phyloP scores from a whole-genome alignment of 2,329 filamentous ascomycete species.

The Claviceps sp. region DNA sequence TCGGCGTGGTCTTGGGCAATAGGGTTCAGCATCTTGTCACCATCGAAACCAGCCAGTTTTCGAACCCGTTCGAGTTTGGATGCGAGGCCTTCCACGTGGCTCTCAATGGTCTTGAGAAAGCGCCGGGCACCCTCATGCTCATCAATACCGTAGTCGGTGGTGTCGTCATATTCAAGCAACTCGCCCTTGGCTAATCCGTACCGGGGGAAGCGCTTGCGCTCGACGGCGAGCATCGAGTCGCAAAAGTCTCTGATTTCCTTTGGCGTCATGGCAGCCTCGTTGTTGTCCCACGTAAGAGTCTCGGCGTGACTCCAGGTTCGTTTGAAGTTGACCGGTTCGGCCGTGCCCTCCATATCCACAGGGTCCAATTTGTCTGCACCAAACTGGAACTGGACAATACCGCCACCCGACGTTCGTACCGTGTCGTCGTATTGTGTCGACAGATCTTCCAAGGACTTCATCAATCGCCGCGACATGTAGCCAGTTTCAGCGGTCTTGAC shows the following conservation, averaged over 20 bases:
- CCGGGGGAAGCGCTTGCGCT: constrained; percentile 51
- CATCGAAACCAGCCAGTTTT: constrained; percentile 35
- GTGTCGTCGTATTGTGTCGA: constrained; percentile 91
- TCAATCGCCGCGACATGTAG: constrained; percentile 95
- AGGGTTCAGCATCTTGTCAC: constrained; percentile 9
- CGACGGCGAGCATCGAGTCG: constrained; percentile 49
- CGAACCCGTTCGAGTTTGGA: constrained; percentile 44
- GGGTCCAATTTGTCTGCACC: constrained; percentile 93
- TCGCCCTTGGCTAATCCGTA: constrained; percentile 29
- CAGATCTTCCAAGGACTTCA: constrained; percentile 95
- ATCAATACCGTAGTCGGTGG: constrained; percentile 55
- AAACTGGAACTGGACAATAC: constrained; percentile 93
- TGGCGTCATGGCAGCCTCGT: constrained; percentile 59
- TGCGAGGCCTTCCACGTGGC: constrained; percentile 53
- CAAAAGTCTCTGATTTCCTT: constrained; percentile 59
- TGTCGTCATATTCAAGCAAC: constrained; percentile 55
- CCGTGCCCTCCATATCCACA: constrained; percentile 92
- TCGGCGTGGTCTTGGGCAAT: constrained; percentile 36
- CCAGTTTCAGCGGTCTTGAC: constrained; percentile 98
- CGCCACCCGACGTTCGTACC: constrained; percentile 76
- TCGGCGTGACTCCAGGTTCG: constrained; percentile 77
- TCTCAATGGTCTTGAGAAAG: constrained; percentile 67
- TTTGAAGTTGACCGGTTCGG: constrained; percentile 82
- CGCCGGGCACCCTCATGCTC: constrained; percentile 70
- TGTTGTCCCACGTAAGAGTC: constrained; percentile 65